Percentiles rank a stretch among this genome's conserved stretches.
These are phyloP conservation scores for Hypoxylon fuscum DNA, from an alignment of 495 filamentous ascomycete species.

Conservation along the genomic window DNA sequence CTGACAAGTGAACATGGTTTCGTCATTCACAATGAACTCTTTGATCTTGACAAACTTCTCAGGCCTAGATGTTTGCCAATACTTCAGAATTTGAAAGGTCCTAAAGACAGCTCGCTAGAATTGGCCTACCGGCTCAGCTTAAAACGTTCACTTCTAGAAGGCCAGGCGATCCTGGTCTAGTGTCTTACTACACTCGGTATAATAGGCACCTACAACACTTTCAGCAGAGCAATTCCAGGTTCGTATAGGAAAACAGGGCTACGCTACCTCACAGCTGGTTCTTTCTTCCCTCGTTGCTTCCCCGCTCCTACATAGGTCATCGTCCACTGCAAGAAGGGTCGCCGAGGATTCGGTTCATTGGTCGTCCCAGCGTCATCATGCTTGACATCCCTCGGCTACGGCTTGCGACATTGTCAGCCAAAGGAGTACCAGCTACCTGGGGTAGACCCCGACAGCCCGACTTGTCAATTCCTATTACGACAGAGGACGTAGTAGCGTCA, in stretches of 20 bases:
- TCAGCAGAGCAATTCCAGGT: no score
- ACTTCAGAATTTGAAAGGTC: neutral
- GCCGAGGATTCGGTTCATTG: conserved; percentile 12
- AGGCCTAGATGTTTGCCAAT: neutral
- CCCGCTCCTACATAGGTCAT: conserved; percentile 8
- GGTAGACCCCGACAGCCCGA: neutral
- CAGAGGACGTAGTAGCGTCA: conserved; percentile 8
- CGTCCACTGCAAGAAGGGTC: conserved; percentile 19
- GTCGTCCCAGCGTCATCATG: conserved; percentile 18
- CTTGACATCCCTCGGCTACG: conserved; percentile 10
- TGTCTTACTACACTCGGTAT: conserved; percentile 18
- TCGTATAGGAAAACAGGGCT: conserved; percentile 29
- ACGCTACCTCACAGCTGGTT: conserved; percentile 2
- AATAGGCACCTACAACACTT: conserved; percentile 2
- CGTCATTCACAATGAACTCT: neutral
- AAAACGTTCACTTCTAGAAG: neutral
- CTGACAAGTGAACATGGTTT: neutral
- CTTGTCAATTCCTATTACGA: conserved; percentile 13
- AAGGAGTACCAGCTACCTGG: conserved; percentile 10
- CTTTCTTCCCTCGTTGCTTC: conserved; percentile 3
- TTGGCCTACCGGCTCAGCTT: neutral
- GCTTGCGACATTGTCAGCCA: conserved; percentile 12
- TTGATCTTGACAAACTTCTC: neutral
- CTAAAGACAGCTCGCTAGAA: neutral
- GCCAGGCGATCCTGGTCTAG: conserved; percentile 5